Conservation (phyloP, 768 basidiomycete genomes). For the Leucocoprinus sp. region DNA sequence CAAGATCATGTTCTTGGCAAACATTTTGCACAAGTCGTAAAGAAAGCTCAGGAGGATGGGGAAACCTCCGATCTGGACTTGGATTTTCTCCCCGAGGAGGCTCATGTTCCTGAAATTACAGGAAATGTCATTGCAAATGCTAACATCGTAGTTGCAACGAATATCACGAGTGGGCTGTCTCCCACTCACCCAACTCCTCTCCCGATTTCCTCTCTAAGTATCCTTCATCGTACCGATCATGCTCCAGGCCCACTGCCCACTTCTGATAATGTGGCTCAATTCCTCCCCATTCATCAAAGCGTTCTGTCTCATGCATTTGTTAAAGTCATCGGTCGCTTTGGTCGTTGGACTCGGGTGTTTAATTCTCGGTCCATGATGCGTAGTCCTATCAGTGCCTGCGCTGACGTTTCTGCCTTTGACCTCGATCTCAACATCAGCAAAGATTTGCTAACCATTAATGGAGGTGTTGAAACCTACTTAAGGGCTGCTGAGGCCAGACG, state of each 20-base stretch:
- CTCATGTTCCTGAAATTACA: conserved; percentile 23
- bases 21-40: conserved; percentile 53
- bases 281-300: conserved; percentile 49
- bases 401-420: conserved; percentile 63
- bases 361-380: conserved; percentile 34
- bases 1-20: conserved; percentile 48
- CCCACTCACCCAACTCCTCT: conserved; percentile 37
- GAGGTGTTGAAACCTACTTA: conserved; percentile 61
- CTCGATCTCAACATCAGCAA: conserved; percentile 52
- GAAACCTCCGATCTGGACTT: conserved; percentile 71
- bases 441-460: conserved; percentile 52
- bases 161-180: conserved; percentile 28
- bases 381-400: conserved; percentile 25
- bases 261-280: conserved; percentile 24
- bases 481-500: conserved; percentile 26
- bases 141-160: conserved; percentile 32
- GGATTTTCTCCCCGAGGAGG: conserved; percentile 58
- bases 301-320: conserved; percentile 69
- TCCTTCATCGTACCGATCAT: conserved; percentile 55
- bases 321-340: conserved; percentile 75
- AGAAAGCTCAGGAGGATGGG: conserved; percentile 34
- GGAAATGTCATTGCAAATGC: conserved; percentile 40
- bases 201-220: conserved; percentile 48
- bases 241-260: conserved; percentile 23
- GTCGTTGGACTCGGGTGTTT: conserved; percentile 75